Conservation (phyloP, 2,329 filamentous ascomycete genomes). For the Sporothrix mexicana region DNA sequence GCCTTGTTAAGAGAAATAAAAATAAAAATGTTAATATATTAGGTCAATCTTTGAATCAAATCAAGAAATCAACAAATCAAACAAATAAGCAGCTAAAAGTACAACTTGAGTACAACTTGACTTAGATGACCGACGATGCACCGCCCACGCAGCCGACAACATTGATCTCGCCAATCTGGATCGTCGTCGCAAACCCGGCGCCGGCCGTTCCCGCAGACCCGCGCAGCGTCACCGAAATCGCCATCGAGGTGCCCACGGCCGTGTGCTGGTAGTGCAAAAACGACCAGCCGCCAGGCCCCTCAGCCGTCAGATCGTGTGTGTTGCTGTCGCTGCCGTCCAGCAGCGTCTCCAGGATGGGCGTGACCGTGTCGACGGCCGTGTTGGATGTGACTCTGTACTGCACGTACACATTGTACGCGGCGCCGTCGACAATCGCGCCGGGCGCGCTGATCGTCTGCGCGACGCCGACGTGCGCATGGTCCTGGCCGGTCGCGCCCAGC, state of each 20-base stretch:
- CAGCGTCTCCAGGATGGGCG: neutral
- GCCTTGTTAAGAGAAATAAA: no score
- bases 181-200: neutral
- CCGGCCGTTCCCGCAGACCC: neutral
- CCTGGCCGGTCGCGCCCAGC: neutral
- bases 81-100: neutral
- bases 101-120: neutral
- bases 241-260: neutral
- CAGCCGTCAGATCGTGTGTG: neutral
- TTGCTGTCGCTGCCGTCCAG: neutral
- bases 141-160: constrained; percentile 13
- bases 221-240: neutral
- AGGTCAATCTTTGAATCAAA: no score
- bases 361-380: neutral
- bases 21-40: no score
- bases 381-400: constrained; percentile 7
- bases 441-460: constrained; percentile 1
- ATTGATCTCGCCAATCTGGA: constrained; percentile 23
- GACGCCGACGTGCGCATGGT: neutral
- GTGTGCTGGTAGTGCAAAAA: constrained; percentile 11
- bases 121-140: neutral
- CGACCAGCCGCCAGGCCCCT: neutral
- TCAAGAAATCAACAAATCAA: no score
- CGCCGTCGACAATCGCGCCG: neutral
- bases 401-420: constrained; percentile 6